Percentiles rank a stretch among this genome's conserved stretches.
These are phyloP conservation scores for Umbelopsis sp. DNA, from an alignment of 192 early-diverging fungal species.

Conservation along the genomic window DNA sequence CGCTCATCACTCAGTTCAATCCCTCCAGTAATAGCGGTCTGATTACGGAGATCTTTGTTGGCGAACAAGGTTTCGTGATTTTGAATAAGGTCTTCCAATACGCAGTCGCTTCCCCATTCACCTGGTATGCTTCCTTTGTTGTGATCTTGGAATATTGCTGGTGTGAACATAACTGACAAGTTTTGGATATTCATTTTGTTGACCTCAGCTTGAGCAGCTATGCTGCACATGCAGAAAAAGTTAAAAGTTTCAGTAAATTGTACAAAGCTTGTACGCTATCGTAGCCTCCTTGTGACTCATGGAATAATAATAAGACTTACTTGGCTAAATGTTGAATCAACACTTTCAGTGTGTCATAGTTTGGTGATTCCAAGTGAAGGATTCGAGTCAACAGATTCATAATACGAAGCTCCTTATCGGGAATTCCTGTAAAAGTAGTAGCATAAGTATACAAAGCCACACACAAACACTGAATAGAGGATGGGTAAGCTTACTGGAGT, in stretches of 20 bases:
- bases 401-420: slow-evolving; percentile 42
- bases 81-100: slow-evolving; percentile 40
- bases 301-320: slow-evolving; percentile 38
- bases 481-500: slow-evolving; percentile 38
- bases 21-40: slow-evolving; percentile 27
- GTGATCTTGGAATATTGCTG: slow-evolving; percentile 64
- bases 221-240: slow-evolving; percentile 30
- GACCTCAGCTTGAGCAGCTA: slow-evolving; percentile 44
- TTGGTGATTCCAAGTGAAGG: slow-evolving; percentile 44
- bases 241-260: slow-evolving; percentile 1
- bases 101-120: slow-evolving; percentile 39
- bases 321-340: slow-evolving; percentile 58
- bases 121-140: slow-evolving; percentile 43
- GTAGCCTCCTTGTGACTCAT: no score
- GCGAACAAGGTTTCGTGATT: slow-evolving; percentile 31
- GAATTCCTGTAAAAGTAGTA: slow-evolving; percentile 31
- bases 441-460: no score
- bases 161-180: slow-evolving; percentile 62
- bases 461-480: no score
- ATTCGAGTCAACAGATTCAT: slow-evolving; percentile 40
- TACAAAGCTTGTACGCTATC: background rate
- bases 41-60: slow-evolving; percentile 29
- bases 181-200: slow-evolving; percentile 73
- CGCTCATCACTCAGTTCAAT: slow-evolving; percentile 21
- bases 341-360: slow-evolving; percentile 57